Base-by-base conservation (phyloP, 2,329 filamentous ascomycete species). In the Tolypocladium amazonense region DNA sequence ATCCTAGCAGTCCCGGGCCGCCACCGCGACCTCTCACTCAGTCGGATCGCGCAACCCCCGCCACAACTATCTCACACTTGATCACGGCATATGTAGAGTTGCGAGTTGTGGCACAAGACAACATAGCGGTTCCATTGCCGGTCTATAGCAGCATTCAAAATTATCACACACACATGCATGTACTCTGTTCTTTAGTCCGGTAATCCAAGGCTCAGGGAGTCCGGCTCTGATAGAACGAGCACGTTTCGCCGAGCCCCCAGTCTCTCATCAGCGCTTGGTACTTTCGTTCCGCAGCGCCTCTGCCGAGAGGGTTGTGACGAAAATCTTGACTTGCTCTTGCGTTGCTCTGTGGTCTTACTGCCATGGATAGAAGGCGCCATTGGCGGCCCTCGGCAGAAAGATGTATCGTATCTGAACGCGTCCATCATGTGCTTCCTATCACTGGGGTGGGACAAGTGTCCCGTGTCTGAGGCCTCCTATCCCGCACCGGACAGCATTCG, bases 341-440 rank as follows among this genome's bases (percentile, higher is more conserved):
- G 82, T 81, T 73, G 75, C 79, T 76, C 74, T 76, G 83, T 85
- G 83, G 75, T 83, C 82, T 82, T 74, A 68, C 70, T 77, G 80
- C 78, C 81, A 85, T 79, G 64, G 71, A 65, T 60, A 18, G 37
- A 60, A 57, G 47, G 11, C 7, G 23, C 52, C 56, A 57, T 14
- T 25, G 56, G 65, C 20, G 23, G 12, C 6, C 67, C 69, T 62
- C 64, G 75, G 77, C 79, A 81, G 71, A 70, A 74, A 84, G 81
- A 83, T 75, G 83, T 86, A 85, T 84, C 80, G 80, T 85, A 84
- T 83, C 81, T 78, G 76, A 81, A 84, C 81, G 81, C 82, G 73
- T 59, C 38, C 33, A 14, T 52, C 56, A 33, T 35, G 20, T 54
- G 30, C 20, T 35, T 23, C 50, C 50, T 11, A 53, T 3, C 20